A percentile compares a stretch with the other conserved stretches of the same genome.
Evolutionary conservation across 1,284 basidiomycete genomes (phyloP).

Genomic region (Cutaneotrichosporon dermatis): DNA sequence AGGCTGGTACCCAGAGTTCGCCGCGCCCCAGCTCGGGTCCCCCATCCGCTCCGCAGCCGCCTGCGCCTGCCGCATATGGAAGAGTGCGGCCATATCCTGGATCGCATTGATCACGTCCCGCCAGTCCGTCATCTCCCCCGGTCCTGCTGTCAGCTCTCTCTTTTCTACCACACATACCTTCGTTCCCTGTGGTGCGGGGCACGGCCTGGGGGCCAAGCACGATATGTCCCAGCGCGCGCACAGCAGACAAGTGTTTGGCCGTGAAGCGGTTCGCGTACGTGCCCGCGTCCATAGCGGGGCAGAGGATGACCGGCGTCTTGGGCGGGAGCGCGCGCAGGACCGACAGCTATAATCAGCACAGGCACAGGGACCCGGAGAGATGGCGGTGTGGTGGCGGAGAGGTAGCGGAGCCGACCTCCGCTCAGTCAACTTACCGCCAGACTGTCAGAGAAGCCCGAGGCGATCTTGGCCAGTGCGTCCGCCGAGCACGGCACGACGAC

Average conservation of each 20-base stretch:
- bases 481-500: constrained; percentile 92
- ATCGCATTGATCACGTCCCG: constrained; percentile 47
- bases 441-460: constrained; percentile 82
- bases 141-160: constrained; percentile 51
- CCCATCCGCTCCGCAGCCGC: neutral
- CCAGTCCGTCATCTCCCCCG: constrained; percentile 94
- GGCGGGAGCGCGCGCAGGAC: constrained; percentile 79
- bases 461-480: constrained; percentile 88
- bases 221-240: constrained; percentile 68
- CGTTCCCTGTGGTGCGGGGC: no score
- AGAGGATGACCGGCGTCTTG: constrained; percentile 75
- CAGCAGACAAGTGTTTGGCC: constrained; percentile 65
- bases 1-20: neutral
- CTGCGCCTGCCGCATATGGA: constrained; percentile 14
- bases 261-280: constrained; percentile 95
- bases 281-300: constrained; percentile 95
- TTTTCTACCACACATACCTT: no score
- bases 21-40: neutral
- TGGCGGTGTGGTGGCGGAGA: no score
- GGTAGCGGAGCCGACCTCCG: no score
- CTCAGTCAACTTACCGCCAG: constrained; percentile 59
- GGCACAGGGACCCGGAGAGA: neutral
- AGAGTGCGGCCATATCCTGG: constrained; percentile 27
- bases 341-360: constrained; percentile 61
- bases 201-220: constrained; percentile 65